A percentile compares a stretch with the other conserved stretches of the same genome.
Conservation (phyloP, 148 eudicot genomes). For the Pouteria glomerata region DNA sequence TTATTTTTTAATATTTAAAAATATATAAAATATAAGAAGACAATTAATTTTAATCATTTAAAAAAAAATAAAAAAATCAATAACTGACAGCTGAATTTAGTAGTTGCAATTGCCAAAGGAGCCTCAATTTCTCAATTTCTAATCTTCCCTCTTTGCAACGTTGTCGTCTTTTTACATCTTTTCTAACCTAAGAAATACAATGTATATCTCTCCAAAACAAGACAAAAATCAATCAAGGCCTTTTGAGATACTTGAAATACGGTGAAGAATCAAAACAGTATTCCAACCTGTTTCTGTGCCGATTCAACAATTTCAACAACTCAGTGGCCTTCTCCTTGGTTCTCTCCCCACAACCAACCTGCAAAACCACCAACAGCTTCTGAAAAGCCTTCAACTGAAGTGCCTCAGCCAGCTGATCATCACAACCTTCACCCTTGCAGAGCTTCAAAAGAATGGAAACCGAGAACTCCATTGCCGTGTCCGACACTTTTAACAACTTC, state of each 20-base stretch:
- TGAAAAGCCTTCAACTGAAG: constrained; percentile 44
- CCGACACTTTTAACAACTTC: constrained; percentile 40
- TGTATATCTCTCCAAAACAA: neutral
- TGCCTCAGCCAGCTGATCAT: constrained; percentile 33
- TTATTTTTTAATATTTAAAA: too few species aligned
- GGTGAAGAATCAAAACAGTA: constrained; percentile 42
- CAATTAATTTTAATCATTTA: too few species aligned
- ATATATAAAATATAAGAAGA: too few species aligned
- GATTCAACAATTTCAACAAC: constrained; percentile 52
- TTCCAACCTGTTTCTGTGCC: constrained; percentile 20
- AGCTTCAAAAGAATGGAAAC: constrained; percentile 44
- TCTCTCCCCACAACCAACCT: constrained; percentile 43
- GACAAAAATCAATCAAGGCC: too few species aligned
- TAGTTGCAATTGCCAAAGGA: too few species aligned
- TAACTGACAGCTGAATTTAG: too few species aligned
- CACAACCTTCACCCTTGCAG: constrained; percentile 17
- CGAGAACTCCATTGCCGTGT: constrained; percentile 35
- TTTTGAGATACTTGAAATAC: constrained; percentile 37
- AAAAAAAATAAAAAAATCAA: too few species aligned
- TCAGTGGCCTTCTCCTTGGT: constrained; percentile 51
- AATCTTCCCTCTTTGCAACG: too few species aligned
- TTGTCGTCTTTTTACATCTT: too few species aligned
- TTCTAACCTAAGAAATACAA: neutral
- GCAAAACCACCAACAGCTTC: constrained; percentile 50
- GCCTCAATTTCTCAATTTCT: too few species aligned